A percentile compares a stretch with the other conserved stretches of the same genome.
phyloP scores from a whole-genome alignment of 306 rosid species.

The Quercus cerris region DNA sequence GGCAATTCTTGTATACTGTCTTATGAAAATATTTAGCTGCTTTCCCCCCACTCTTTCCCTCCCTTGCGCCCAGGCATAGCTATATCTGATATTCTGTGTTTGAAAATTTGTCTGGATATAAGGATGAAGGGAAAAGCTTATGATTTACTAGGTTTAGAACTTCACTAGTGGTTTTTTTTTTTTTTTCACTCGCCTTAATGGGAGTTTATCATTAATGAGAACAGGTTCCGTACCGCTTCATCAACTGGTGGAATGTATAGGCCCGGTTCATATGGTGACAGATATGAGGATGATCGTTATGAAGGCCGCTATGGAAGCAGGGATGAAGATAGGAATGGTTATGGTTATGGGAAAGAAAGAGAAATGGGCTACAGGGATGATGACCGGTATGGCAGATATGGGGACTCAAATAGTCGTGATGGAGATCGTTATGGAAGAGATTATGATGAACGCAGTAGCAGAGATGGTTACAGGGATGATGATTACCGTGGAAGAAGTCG shows the following conservation, averaged over 20 bases:
- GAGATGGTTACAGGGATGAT: conserved; percentile 77
- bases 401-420: conserved; percentile 60
- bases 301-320: conserved; percentile 48
- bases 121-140: background rate
- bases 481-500: conserved; percentile 82
- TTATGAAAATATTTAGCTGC: background rate
- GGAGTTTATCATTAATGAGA: background rate
- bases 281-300: conserved; percentile 76
- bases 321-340: conserved; percentile 71
- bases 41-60: background rate
- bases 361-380: conserved; percentile 82
- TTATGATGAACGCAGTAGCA: conserved; percentile 62
- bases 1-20: background rate
- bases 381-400: conserved; percentile 50
- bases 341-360: conserved; percentile 76
- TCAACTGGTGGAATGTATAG: conserved; percentile 76
- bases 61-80: background rate
- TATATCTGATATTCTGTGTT: background rate
- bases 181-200: background rate
- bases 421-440: conserved; percentile 85
- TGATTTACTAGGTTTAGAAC: background rate
- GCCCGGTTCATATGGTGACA: conserved; percentile 72
- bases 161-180: background rate
- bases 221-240: conserved; percentile 70
- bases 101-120: background rate